Percentiles rank a stretch among this genome's conserved stretches.
Conservation (phyloP, 2,329 filamentous ascomycete species). For the Alternaria rosae region DNA sequence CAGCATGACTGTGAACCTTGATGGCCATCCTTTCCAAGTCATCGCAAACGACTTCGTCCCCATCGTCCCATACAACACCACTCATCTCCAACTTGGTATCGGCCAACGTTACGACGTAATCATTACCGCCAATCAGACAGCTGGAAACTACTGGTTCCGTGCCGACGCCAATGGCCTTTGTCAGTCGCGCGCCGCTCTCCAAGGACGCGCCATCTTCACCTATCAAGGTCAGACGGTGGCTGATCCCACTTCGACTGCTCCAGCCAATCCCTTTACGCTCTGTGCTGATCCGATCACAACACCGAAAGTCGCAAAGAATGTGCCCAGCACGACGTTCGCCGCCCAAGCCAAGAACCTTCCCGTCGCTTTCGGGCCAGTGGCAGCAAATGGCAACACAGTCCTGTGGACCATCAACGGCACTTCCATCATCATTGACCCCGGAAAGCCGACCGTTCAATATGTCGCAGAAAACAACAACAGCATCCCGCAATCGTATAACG, state of each 20-base stretch:
- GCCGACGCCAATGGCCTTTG: constrained; percentile 34
- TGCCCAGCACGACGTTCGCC: constrained; percentile 40
- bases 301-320: constrained; percentile 47
- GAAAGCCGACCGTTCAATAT: constrained; percentile 57
- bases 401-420: constrained; percentile 54
- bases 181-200: constrained; percentile 26
- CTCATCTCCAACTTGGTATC: constrained; percentile 51
- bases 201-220: constrained; percentile 50
- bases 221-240: constrained; percentile 47
- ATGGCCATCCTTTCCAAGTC: constrained; percentile 41
- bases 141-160: constrained; percentile 47
- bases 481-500: constrained; percentile 51
- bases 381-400: constrained; percentile 33
- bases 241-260: constrained; percentile 43
- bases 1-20: constrained; percentile 36
- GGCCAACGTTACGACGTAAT: constrained; percentile 49
- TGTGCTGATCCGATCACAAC: constrained; percentile 48
- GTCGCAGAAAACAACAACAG: constrained; percentile 51
- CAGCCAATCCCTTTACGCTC: constrained; percentile 29
- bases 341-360: constrained; percentile 35
- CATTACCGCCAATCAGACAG: constrained; percentile 42
- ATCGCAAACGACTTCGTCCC: constrained; percentile 46
- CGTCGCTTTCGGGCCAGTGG: constrained; percentile 41
- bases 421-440: constrained; percentile 58
- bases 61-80: constrained; percentile 42